phyloP scores from a whole-genome alignment of 148 eudicot genomes.

The Rhododendron molle region DNA sequence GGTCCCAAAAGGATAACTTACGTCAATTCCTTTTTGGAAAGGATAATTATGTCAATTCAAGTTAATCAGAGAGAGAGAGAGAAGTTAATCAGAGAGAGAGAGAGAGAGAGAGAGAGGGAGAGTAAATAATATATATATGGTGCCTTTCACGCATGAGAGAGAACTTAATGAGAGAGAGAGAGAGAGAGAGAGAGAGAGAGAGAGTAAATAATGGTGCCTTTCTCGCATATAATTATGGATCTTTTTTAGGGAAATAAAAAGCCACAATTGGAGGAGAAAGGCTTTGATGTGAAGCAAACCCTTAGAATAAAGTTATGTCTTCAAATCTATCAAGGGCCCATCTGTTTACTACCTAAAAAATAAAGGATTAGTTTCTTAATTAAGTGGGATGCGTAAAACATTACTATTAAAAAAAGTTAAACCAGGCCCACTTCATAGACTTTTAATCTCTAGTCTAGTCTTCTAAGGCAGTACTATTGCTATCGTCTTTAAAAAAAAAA shows the following conservation, averaged over 20 bases:
- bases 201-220: too few species aligned
- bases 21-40: not conserved
- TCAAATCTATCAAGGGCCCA: not conserved
- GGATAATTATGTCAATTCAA: conserved; percentile 6
- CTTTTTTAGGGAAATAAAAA: not conserved
- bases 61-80: not conserved
- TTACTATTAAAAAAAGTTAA: not conserved
- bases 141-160: not conserved
- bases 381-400: not conserved
- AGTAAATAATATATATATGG: too few species aligned
- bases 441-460: not conserved
- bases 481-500: too few species aligned
- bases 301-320: conserved; percentile 4
- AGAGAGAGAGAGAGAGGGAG: not conserved
- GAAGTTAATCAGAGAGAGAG: too few species aligned
- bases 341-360: not conserved
- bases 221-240: not conserved
- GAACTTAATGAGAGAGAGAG: not conserved
- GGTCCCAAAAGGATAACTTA: conserved; percentile 9
- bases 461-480: not conserved
- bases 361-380: not conserved
- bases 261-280: not conserved
- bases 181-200: not conserved
- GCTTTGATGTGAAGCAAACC: conserved; percentile 15
- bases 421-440: not conserved